Evolutionary conservation across 345 rosid genomes (phyloP).

Genomic region (Erysimum cheiranthoides): DNA sequence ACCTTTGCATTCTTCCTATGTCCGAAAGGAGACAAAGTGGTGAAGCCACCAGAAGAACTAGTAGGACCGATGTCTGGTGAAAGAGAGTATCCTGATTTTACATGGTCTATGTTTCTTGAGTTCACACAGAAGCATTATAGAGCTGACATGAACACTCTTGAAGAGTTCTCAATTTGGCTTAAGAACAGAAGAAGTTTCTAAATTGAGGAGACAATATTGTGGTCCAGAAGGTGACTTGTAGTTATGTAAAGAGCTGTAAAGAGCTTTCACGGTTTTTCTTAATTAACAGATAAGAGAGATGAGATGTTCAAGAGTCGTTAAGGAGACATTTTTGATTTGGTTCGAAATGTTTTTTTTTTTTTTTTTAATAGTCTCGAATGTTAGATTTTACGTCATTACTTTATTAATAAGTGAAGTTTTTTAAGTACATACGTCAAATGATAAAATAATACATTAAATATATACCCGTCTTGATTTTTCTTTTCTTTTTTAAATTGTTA

Average conservation of each 20-base stretch:
- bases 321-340: constrained; percentile 10
- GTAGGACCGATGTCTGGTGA: constrained; percentile 27
- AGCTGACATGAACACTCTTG: constrained; percentile 43
- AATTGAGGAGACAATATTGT: constrained; percentile 31
- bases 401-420: neutral
- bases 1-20: constrained; percentile 64
- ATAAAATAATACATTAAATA: neutral
- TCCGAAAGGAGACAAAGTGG: constrained; percentile 65
- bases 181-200: constrained; percentile 39
- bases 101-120: constrained; percentile 70
- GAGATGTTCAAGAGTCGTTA: constrained; percentile 23
- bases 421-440: neutral
- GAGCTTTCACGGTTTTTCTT: constrained; percentile 18
- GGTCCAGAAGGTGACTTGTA: constrained; percentile 36
- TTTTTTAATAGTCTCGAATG: neutral
- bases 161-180: constrained; percentile 42
- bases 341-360: constrained; percentile 4
- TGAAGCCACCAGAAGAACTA: constrained; percentile 73
- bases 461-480: too few relatives aligned
- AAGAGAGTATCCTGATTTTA: constrained; percentile 73
- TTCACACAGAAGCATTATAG: constrained; percentile 57
- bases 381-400: neutral
- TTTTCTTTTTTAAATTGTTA: too few relatives aligned
- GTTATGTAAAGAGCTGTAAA: constrained; percentile 22
- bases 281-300: constrained; percentile 4